These are phyloP conservation scores for Hymenoscyphus infarciens DNA, from an alignment of 2,329 filamentous ascomycete genomes.

Conservation along the genomic window DNA sequence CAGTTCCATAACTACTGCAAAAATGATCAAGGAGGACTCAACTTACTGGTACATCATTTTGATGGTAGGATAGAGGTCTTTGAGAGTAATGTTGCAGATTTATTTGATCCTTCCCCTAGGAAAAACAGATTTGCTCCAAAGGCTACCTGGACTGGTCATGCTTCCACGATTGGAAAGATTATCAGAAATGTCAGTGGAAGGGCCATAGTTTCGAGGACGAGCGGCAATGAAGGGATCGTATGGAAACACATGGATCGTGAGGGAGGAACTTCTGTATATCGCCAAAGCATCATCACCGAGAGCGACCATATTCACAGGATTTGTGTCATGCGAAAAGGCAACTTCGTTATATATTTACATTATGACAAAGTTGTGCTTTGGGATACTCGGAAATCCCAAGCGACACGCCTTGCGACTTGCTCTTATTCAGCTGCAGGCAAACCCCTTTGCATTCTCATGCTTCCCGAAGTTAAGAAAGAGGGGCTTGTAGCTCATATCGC, in stretches of 20 bases:
- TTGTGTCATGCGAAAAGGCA: conserved; percentile 71
- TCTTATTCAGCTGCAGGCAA: conserved; percentile 62
- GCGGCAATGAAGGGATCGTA: conserved; percentile 73
- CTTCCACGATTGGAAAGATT: conserved; percentile 75
- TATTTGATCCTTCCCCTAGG: conserved; percentile 70
- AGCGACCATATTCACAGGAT: conserved; percentile 74
- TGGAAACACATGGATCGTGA: conserved; percentile 66
- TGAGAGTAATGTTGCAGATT: conserved; percentile 69
- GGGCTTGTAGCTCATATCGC: conserved; percentile 66
- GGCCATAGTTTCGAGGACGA: conserved; percentile 76
- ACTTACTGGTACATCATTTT: conserved; percentile 77
- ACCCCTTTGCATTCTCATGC: conserved; percentile 73
- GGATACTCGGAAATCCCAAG: conserved; percentile 65
- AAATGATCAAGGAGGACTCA: conserved; percentile 58
- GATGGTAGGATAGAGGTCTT: conserved; percentile 82
- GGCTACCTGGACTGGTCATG: conserved; percentile 80
- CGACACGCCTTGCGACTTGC: conserved; percentile 55
- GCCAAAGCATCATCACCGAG: conserved; percentile 65
- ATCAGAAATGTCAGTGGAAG: conserved; percentile 79
- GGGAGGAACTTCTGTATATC: conserved; percentile 52
- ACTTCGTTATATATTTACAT: conserved; percentile 77
- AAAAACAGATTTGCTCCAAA: conserved; percentile 57
- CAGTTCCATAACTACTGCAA: conserved; percentile 74
- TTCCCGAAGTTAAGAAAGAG: conserved; percentile 58
- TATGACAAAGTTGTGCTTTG: conserved; percentile 69